Evolutionary conservation across 371 early-diverging fungal species (phyloP).

Genomic region (Lichtheimia corymbifera): DNA sequence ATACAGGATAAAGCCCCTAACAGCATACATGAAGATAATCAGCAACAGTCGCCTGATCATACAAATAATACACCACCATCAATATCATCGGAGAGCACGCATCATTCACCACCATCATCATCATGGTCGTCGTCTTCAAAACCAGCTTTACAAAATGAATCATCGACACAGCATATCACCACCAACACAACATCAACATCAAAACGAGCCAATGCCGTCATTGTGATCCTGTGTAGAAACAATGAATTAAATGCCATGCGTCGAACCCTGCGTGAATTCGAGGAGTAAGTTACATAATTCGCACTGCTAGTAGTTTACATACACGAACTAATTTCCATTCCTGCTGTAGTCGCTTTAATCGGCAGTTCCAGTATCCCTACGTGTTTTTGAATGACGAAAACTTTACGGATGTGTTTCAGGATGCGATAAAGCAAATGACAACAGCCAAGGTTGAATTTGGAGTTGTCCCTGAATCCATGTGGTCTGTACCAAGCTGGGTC

Average conservation of each 20-base stretch:
- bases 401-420: constrained; percentile 74
- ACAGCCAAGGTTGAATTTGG: constrained; percentile 62
- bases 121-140: not conserved
- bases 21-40: not conserved
- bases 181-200: not conserved
- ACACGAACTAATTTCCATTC: not conserved
- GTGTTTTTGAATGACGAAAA: constrained; percentile 86
- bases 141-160: not conserved
- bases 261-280: constrained; percentile 74
- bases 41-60: not conserved
- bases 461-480: constrained; percentile 67
- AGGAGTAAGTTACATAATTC: constrained; percentile 55
- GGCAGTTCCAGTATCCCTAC: constrained; percentile 84
- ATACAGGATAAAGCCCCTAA: not conserved
- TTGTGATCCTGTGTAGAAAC: constrained; percentile 75
- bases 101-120: not conserved
- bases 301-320: not conserved
- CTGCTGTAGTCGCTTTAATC: constrained; percentile 74
- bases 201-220: constrained; percentile 38
- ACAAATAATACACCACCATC: not conserved
- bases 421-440: constrained; percentile 61
- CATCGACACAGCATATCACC: not conserved
- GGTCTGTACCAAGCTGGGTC: constrained; percentile 72
- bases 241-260: constrained; percentile 72
- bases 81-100: not conserved